Base-by-base conservation (phyloP, 73 alveolate species). In the Tetrahymena elliotti region DNA sequence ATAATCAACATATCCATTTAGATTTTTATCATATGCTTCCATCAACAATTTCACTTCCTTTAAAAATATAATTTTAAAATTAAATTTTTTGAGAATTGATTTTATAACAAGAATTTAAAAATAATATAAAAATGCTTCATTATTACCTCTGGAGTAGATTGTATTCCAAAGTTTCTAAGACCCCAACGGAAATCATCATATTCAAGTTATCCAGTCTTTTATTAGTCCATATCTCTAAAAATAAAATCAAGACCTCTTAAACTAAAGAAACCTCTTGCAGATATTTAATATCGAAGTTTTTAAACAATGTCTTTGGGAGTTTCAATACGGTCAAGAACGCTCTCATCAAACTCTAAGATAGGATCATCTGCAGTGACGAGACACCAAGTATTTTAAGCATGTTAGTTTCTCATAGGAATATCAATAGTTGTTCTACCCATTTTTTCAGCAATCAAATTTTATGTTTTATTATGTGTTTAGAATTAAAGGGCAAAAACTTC, bases 101-200 rank as follows among this genome's bases (percentile, higher is more conserved):
- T n/a, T n/a, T n/a, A n/a, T n/a, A n/a, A n/a, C n/a, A n/a, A n/a
- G n/a, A n/a, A n/a, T n/a, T n/a, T n/a, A n/a, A n/a, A n/a, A n/a
- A n/a, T n/a, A n/a, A n/a, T n/a, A n/a, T n/a, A n/a, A n/a, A n/a
- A n/a, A n/a, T n/a, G n/a, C n/a, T n/a, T n/a, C n/a, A n/a, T n/a
- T n/a, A n/a, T 47, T 47, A 47, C 82, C 40, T 94, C 96, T 40
- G 93, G 95, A 6, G 93, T 38, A 47, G 93, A 92, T 27, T 33
- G 52, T 34, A 94, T 83, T 33, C 96, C 96, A 94, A 94, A 94
- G 93, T 94, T 94, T 83, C 95, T 94, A 20, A 94, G 39, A 52
- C 96, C 96, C 96, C 96, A 94, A 31, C 93, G 93, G 40, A 94
- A 94, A 88, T 94, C 96, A 18, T 92, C 93, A 88, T 94, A 94